Evolutionary conservation across 2,329 filamentous ascomycete species (phyloP).

Genomic region (Penicillium freii): DNA sequence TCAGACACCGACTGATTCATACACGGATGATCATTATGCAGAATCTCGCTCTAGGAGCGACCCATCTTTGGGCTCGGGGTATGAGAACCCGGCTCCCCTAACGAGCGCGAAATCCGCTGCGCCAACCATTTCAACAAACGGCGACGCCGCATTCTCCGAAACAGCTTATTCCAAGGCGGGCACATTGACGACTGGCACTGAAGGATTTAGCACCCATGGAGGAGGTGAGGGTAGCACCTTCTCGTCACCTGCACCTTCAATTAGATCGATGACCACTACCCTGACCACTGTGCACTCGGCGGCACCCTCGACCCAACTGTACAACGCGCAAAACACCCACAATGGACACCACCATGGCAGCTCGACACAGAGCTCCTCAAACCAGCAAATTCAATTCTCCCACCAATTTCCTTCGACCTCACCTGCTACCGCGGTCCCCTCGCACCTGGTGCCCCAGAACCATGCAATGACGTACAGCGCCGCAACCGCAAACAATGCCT

Average conservation of each 20-base stretch:
- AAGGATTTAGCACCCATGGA: constrained; percentile 62
- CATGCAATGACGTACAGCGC: constrained; percentile 58
- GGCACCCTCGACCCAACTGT: constrained; percentile 51
- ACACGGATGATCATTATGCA: constrained; percentile 49
- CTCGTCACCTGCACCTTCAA: constrained; percentile 63
- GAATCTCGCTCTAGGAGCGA: constrained; percentile 58
- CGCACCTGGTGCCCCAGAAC: constrained; percentile 54
- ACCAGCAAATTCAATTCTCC: constrained; percentile 53
- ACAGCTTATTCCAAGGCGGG: constrained; percentile 76
- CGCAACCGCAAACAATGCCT: constrained; percentile 62
- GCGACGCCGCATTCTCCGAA: constrained; percentile 71
- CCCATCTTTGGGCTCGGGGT: constrained; percentile 61
- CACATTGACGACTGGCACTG: constrained; percentile 64
- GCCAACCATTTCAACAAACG: constrained; percentile 79
- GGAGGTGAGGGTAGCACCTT: constrained; percentile 68
- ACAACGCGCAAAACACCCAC: constrained; percentile 35
- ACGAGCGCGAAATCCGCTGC: constrained; percentile 70
- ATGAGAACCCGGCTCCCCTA: constrained; percentile 58
- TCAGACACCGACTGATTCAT: constrained; percentile 50
- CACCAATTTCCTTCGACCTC: constrained; percentile 59
- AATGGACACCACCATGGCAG: constrained; percentile 35
- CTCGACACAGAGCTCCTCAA: constrained; percentile 39
- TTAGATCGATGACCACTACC: constrained; percentile 64
- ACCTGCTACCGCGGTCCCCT: constrained; percentile 59
- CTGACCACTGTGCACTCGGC: constrained; percentile 65